These are phyloP conservation scores for Pisolithus thermaeus DNA, from an alignment of 1,284 basidiomycete species.

Conservation along the genomic window DNA sequence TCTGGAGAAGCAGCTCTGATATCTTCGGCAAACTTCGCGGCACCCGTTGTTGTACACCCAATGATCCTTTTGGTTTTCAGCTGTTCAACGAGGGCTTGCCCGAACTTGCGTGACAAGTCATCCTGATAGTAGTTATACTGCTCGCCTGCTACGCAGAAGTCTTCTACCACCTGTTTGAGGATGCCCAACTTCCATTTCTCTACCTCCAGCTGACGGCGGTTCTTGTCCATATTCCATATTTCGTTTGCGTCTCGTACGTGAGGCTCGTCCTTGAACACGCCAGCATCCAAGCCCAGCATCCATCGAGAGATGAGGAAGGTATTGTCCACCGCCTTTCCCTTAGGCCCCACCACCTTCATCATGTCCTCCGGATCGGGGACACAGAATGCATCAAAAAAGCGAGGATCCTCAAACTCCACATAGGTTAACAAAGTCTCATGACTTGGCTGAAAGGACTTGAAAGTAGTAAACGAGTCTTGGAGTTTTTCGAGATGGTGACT, in stretches of 20 bases:
- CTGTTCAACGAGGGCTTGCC: conserved; percentile 31
- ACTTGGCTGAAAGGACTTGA: conserved; percentile 20
- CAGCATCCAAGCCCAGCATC: too few species aligned
- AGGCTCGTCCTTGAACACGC: too few species aligned
- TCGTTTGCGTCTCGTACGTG: conserved; percentile 13
- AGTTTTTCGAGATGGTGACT: conserved; percentile 22
- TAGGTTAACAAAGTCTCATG: conserved; percentile 32
- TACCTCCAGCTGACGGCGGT: conserved; percentile 29
- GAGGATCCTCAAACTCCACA: conserved; percentile 42
- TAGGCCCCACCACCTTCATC: conserved; percentile 36
- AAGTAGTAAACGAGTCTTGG: conserved; percentile 27
- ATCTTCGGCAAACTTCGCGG: conserved; percentile 49
- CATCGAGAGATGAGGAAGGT: too few species aligned
- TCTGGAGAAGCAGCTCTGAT: conserved; percentile 42
- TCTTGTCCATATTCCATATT: conserved; percentile 42
- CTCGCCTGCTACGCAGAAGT: conserved; percentile 32
- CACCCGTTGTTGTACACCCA: conserved; percentile 62
- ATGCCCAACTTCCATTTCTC: conserved; percentile 39
- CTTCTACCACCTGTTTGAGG: conserved; percentile 30
- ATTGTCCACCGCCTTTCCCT: conserved; percentile 31
- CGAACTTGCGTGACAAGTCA: conserved; percentile 33
- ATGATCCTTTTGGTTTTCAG: conserved; percentile 52
- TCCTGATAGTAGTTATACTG: conserved; percentile 39
- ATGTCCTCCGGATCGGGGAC: conserved; percentile 39
- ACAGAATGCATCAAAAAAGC: conserved; percentile 42